Evolutionary conservation across 768 basidiomycete genomes (phyloP).

Genomic region (Lactarius deliciosus): DNA sequence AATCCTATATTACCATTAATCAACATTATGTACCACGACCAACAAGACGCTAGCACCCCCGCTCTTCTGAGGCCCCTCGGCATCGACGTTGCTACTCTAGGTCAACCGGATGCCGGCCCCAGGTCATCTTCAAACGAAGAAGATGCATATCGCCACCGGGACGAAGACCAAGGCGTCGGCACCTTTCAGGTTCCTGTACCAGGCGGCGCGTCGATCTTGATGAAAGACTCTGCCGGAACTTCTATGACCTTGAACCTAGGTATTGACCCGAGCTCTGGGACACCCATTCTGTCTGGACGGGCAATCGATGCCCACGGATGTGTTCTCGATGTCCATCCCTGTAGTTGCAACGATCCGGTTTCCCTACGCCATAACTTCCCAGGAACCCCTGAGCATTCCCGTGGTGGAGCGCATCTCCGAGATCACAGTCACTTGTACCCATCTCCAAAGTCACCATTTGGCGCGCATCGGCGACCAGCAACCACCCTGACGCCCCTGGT

Average conservation of each 20-base stretch:
- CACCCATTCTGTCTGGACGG: slow-evolving; percentile 22
- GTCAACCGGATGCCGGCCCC: not conserved
- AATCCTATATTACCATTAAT: slow-evolving; percentile 1
- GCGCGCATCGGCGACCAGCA: not conserved
- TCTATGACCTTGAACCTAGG: slow-evolving; percentile 22
- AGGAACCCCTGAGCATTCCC: not conserved
- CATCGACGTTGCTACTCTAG: not conserved
- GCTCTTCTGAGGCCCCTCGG: not conserved
- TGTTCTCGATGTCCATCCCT: slow-evolving; percentile 20
- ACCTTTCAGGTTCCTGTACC: slow-evolving; percentile 11
- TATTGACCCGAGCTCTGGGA: slow-evolving; percentile 19
- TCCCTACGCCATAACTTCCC: slow-evolving; percentile 9
- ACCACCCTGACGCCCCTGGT: slow-evolving; percentile 18
- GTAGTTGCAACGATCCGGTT: slow-evolving; percentile 14
- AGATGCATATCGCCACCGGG: not conserved
- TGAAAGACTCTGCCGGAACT: slow-evolving; percentile 15
- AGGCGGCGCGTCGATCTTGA: slow-evolving; percentile 15
- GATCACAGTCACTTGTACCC: not conserved
- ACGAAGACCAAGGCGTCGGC: not conserved
- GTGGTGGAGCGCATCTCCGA: not conserved
- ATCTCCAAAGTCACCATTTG: slow-evolving; percentile 1
- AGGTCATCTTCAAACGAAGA: not conserved
- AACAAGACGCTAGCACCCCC: not conserved
- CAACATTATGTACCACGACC: slow-evolving; percentile 9
- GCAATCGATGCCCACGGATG: slow-evolving; percentile 14